phyloP scores from a whole-genome alignment of 2,329 filamentous ascomycete genomes.

The Aureobasidium sp. region DNA sequence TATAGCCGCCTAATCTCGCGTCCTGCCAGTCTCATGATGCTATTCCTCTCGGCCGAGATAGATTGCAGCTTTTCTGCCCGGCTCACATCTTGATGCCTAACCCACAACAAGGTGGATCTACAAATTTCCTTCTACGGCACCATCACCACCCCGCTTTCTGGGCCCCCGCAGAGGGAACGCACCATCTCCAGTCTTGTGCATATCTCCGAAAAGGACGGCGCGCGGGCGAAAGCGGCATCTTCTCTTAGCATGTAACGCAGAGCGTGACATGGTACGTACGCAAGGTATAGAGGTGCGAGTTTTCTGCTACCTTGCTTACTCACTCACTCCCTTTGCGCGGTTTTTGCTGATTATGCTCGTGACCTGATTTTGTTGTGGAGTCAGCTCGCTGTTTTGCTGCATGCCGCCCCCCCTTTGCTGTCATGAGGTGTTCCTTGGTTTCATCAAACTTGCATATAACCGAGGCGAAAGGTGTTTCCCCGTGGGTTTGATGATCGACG shows the following conservation, averaged over 20 bases:
- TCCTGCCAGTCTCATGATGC: neutral
- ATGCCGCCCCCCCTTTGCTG: neutral
- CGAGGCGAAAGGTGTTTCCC: neutral
- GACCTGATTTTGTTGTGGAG: neutral
- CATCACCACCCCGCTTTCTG: neutral
- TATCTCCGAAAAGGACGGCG: neutral
- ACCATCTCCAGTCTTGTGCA: neutral
- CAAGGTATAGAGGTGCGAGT: neutral
- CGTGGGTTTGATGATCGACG: neutral
- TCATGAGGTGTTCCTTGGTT: neutral
- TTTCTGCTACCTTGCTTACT: neutral
- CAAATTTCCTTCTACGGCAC: neutral
- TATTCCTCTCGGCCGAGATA: neutral
- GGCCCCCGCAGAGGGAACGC: neutral
- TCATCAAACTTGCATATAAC: constrained; percentile 4
- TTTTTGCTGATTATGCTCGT: too few relatives aligned
- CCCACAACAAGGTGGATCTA: neutral
- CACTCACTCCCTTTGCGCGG: too few relatives aligned
- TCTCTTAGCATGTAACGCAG: too few relatives aligned
- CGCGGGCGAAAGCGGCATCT: neutral
- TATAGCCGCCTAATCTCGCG: neutral
- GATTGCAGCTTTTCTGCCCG: neutral
- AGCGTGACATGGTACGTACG: constrained; percentile 12
- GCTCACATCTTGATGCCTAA: neutral
- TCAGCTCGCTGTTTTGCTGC: too few relatives aligned